Conservation (phyloP, 345 rosid species). For the Ceriops zippeliana region DNA sequence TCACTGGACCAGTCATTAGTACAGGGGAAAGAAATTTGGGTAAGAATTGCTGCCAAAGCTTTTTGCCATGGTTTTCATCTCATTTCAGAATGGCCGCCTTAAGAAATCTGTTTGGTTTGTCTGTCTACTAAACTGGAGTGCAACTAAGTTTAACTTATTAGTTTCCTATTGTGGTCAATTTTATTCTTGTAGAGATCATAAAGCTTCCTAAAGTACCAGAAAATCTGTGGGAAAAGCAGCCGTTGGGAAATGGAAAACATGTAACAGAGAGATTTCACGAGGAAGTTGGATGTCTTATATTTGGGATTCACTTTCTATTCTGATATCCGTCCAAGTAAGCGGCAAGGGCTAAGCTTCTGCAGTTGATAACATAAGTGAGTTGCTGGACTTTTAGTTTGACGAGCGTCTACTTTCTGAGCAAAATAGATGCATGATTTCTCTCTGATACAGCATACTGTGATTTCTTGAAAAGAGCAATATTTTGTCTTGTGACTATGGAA, state of each 20-base stretch:
- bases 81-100: no score
- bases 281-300: slow-evolving; percentile 80
- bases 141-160: not conserved
- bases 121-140: not conserved
- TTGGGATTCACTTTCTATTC: slow-evolving; percentile 98
- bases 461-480: not conserved
- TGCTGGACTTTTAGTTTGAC: slow-evolving; percentile 5
- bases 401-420: not conserved
- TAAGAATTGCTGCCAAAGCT: no score
- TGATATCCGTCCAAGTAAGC: slow-evolving; percentile 89
- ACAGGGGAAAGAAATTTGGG: no score
- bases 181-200: slow-evolving; percentile 53
- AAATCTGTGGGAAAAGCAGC: slow-evolving; percentile 91
- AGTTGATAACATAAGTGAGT: slow-evolving; percentile 84
- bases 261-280: slow-evolving; percentile 71
- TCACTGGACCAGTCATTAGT: no score
- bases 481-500: not conserved
- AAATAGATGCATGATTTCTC: no score
- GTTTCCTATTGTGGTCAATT: slow-evolving; percentile 5
- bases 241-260: slow-evolving; percentile 78
- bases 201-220: slow-evolving; percentile 61
- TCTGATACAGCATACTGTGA: not conserved
- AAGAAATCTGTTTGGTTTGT: no score
- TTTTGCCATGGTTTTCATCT: no score
- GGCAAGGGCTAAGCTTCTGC: slow-evolving; percentile 68